A percentile compares a stretch with the other conserved stretches of the same genome.
phyloP scores from a whole-genome alignment of 495 filamentous ascomycete species.

The Baudoinia panamericana region DNA sequence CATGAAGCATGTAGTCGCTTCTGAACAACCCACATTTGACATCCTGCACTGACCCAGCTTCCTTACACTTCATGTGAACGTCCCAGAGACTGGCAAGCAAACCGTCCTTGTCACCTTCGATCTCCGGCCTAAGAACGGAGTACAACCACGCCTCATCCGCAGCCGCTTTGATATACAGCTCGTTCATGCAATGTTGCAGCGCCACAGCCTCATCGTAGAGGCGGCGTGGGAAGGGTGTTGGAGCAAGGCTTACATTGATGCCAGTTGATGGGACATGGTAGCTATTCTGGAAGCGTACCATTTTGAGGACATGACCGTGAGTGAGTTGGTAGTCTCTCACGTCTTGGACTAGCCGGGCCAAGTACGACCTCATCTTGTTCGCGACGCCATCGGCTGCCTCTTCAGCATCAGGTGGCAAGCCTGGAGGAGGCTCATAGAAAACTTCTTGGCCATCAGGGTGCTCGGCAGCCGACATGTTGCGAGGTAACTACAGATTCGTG shows the following conservation, averaged over 20 bases:
- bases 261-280: conserved; percentile 6
- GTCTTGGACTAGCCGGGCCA: conserved; percentile 7
- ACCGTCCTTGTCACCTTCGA: conserved; percentile 5
- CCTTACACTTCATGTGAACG: conserved; percentile 11
- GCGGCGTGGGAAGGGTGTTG: conserved; percentile 16
- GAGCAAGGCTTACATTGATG: conserved; percentile 10
- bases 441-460: neutral
- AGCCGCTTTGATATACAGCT: conserved; percentile 19
- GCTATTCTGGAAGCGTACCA: conserved; percentile 7
- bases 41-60: conserved; percentile 10
- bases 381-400: neutral
- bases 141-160: conserved; percentile 18
- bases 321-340: conserved; percentile 23
- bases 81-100: conserved; percentile 15
- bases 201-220: conserved; percentile 12
- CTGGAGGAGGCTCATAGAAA: conserved; percentile 3
- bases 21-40: conserved; percentile 17
- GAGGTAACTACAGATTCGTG: too few species aligned
- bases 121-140: conserved; percentile 3
- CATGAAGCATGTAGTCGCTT: conserved; percentile 22
- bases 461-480: too few species aligned
- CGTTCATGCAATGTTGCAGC: conserved; percentile 17
- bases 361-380: conserved; percentile 1
- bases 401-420: neutral
- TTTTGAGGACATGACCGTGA: conserved; percentile 20